Evolutionary conservation across 805 yeast genomes (phyloP), one percentile per base, ranked within the genome.

Genomic region (Isabelozyma gotoi): DNA sequence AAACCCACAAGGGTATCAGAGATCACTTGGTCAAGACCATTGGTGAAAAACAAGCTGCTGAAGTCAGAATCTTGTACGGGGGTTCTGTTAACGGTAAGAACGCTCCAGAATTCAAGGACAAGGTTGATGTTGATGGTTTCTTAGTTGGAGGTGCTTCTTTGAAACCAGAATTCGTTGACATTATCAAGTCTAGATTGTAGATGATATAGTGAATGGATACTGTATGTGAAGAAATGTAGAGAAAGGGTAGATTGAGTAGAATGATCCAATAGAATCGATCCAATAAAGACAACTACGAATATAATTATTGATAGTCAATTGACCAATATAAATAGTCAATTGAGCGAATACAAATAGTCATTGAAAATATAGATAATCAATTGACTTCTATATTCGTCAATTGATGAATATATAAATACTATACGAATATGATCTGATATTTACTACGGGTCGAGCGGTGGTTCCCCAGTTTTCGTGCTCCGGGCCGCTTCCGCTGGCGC

Each of bases 101-200:
- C 74, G 94, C 96, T 55, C 69, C 76, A 46, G 82, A 92, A 54
- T 91, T 94, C 83, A 88, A 84, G 77, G 94, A 83, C 75, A 89
- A 89, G 82, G 74, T 75, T 19, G 97, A 94, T 65, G 95, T 94
- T 52, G 99, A 94, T 66, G 99, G 99, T 42, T 94, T 91, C 92
- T 82, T 94, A 63, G 99, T 94, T 60, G 99, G 99, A 65, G 99
- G 99, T 77, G 99, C 99, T 65, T 88, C 96, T 38, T 82, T 94
- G 73, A 94, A 94, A 82, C 96, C 99, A 55, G 99, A 94, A 78
- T 94, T 94, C 65, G 82, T 88, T 64, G 94, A 89, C 74, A 94
- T 94, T 67, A 79, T 94, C 81, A 92, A 87, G 78, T 87, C 96
- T 43, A 85, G 96, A 85, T 74, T 76, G 67, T 88, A 81, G 67